phyloP scores from a whole-genome alignment of 495 filamentous ascomycete species.

The Xylaria sp. region DNA sequence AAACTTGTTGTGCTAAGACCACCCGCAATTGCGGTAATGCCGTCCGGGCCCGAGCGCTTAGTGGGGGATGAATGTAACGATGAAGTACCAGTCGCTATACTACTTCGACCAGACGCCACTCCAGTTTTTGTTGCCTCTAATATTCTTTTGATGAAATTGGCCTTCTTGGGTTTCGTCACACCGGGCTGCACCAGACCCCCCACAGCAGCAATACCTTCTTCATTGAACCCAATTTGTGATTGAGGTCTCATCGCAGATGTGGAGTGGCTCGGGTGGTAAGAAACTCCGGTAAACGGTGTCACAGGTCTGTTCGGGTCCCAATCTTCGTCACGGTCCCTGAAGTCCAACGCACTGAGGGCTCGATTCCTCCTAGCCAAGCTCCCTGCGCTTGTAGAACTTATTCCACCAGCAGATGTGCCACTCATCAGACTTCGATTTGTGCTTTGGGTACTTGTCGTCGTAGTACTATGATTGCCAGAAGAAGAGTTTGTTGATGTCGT shows the following conservation, averaged over 20 bases:
- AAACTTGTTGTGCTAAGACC: slow-evolving; percentile 46
- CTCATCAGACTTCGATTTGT: slow-evolving; percentile 93
- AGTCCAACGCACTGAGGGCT: slow-evolving; percentile 60
- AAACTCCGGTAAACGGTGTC: slow-evolving; percentile 76
- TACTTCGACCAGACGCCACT: slow-evolving; percentile 86
- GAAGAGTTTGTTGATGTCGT: slow-evolving; percentile 81
- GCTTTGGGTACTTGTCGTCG: slow-evolving; percentile 75
- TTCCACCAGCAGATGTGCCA: slow-evolving; percentile 83
- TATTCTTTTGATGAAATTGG: slow-evolving; percentile 95
- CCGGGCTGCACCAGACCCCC: slow-evolving; percentile 80
- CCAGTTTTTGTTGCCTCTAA: slow-evolving; percentile 93
- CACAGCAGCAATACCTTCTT: slow-evolving; percentile 61
- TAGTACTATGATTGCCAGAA: slow-evolving; percentile 70
- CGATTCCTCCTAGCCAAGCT: slow-evolving; percentile 80
- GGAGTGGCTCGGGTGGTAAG: slow-evolving; percentile 85
- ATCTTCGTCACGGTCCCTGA: slow-evolving; percentile 55
- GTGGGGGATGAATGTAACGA: slow-evolving; percentile 40
- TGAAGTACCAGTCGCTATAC: slow-evolving; percentile 69
- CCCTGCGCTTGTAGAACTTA: slow-evolving; percentile 94
- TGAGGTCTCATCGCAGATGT: slow-evolving; percentile 51
- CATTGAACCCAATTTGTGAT: slow-evolving; percentile 55
- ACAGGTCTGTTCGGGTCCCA: slow-evolving; percentile 63
- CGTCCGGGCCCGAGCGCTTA: slow-evolving; percentile 41
- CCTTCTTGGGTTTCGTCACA: slow-evolving; percentile 76
- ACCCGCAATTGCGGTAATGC: slow-evolving; percentile 61